Base-by-base conservation (phyloP, 208 protist genomes). In the Leishmania aethiopica region DNA sequence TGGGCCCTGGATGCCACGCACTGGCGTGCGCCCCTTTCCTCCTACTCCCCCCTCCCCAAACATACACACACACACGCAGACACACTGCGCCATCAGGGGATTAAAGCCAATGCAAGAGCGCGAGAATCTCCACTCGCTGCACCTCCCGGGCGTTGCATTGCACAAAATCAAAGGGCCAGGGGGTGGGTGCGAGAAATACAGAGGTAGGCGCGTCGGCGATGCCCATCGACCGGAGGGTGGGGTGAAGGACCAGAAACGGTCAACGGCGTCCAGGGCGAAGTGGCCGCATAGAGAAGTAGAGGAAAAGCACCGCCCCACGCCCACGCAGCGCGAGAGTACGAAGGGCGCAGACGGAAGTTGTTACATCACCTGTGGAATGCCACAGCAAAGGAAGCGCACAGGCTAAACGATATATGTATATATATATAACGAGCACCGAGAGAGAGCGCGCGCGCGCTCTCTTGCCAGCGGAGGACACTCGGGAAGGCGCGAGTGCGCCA, bases 341-440 rank as follows among this genome's bases (percentile, higher is more conserved):
- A 59, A 62, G 59, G 17, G n/a, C 72, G 7, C 66, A 53, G 7
- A 17, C 69, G 22, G 6, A 47, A 73, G 35, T 32, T 53, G 69
- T 73, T 73, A 73, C 69, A 73, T 73, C 69, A 73, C 40, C 49
- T 76, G 72, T 60, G 72, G 32, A 28, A 40, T 19, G 13, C 13
- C 49, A 60, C 72, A 76, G 72, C 49, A 42, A 55, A 37, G 25
- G 17, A 53, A 75, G 60, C 60, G 32, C 60, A 49, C 0, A 49
- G 35, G 19, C 32, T 28, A 66, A 47, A 62, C 17, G 32, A 40
- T 1, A 8, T 51, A 51, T 49, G 70, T 22, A 73, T 2, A 42
- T 25, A 17, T 10, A 22, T 45, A 45, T 0, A 45, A 45, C 42
- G 19, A 37, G 13, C 22, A 72, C 45, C 5, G 35, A 19, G 35